Evolutionary conservation across 495 filamentous ascomycete species (phyloP).

Genomic region (Alectoria sarmentosa): DNA sequence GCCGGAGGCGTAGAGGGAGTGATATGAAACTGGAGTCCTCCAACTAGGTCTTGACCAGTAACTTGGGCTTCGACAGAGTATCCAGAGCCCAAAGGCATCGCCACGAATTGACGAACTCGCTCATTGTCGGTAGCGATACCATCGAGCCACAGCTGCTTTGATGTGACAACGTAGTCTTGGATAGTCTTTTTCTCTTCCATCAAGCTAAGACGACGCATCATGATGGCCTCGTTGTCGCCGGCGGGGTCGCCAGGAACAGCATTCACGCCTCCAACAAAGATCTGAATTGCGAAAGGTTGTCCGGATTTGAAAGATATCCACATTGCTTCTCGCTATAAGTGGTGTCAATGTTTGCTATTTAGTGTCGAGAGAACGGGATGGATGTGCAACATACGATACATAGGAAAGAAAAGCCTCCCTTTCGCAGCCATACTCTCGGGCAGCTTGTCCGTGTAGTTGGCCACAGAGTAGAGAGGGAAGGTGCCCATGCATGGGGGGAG

Average conservation of each 20-base stretch:
- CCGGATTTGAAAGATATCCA: constrained; percentile 36
- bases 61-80: constrained; percentile 46
- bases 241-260: constrained; percentile 38
- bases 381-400: constrained; percentile 34
- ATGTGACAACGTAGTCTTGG: constrained; percentile 44
- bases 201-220: constrained; percentile 18
- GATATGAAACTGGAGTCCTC: constrained; percentile 44
- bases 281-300: constrained; percentile 36
- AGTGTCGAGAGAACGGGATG: not conserved
- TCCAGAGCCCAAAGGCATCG: constrained; percentile 32
- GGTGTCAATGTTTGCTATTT: not conserved
- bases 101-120: constrained; percentile 27
- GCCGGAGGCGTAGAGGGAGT: constrained; percentile 27
- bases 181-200: constrained; percentile 21
- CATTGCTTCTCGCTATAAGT: constrained; percentile 37
- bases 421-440: constrained; percentile 32
- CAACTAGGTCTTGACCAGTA: constrained; percentile 36
- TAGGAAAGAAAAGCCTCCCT: constrained; percentile 40
- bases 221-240: constrained; percentile 27
- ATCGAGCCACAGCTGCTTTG: constrained; percentile 42
- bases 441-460: constrained; percentile 29
- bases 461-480: constrained; percentile 38
- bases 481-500: constrained; percentile 35
- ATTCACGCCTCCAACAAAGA: constrained; percentile 43
- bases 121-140: constrained; percentile 33